These are phyloP conservation scores for Ceratocystis lukuohia DNA, from an alignment of 2,329 filamentous ascomycete species.

Conservation along the genomic window DNA sequence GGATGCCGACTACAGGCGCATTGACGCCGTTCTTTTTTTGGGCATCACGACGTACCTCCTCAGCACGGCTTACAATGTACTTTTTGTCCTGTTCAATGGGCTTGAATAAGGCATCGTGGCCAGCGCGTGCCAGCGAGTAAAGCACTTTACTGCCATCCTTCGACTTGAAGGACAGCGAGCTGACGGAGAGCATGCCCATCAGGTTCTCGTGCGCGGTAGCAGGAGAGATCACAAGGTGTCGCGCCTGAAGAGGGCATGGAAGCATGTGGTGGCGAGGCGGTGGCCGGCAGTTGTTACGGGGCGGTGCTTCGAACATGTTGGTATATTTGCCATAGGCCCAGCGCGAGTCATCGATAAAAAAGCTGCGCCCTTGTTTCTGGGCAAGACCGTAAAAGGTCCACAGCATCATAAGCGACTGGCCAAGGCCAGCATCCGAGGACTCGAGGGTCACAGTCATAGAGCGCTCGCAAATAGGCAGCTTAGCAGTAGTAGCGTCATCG, in stretches of 20 bases:
- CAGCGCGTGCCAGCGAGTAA: constrained; percentile 53
- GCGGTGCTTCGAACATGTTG: constrained; percentile 56
- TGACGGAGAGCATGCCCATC: constrained; percentile 32
- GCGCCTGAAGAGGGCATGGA: constrained; percentile 63
- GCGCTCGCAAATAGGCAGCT: constrained; percentile 48
- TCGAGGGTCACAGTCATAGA: constrained; percentile 71
- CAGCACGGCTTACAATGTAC: constrained; percentile 49
- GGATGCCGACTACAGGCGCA: constrained; percentile 47
- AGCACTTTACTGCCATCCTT: constrained; percentile 45
- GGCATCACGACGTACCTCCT: constrained; percentile 20
- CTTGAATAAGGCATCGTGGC: constrained; percentile 63
- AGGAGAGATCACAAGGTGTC: constrained; percentile 60
- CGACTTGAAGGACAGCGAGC: constrained; percentile 7
- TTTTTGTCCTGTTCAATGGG: constrained; percentile 50
- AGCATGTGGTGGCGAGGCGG: constrained; percentile 64
- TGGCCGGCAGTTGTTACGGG: constrained; percentile 50
- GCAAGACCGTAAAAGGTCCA: constrained; percentile 79
- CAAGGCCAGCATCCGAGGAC: constrained; percentile 58
- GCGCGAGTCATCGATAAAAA: constrained; percentile 73
- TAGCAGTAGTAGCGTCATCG: constrained; percentile 31
- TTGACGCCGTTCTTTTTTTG: constrained; percentile 36
- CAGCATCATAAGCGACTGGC: constrained; percentile 60
- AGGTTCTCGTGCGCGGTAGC: constrained; percentile 48
- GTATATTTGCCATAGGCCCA: constrained; percentile 72
- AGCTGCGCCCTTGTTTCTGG: constrained; percentile 56